Percentiles rank a stretch among this genome's conserved stretches.
Conservation (phyloP, 2,329 filamentous ascomycete species). For the Trichoderma aggressivum region DNA sequence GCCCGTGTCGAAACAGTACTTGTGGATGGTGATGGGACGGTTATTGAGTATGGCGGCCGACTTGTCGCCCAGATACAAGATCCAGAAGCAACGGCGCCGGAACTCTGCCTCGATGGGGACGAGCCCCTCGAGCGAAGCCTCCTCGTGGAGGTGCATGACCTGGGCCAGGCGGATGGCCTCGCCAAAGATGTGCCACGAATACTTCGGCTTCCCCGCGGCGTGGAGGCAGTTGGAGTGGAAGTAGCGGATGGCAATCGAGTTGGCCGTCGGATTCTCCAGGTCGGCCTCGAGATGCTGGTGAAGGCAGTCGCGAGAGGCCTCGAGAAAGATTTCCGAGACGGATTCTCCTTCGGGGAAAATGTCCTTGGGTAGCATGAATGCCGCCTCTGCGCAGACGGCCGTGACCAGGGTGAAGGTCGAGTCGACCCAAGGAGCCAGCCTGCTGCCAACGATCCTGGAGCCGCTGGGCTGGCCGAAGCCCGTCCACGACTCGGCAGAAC, state of each 20-base stretch:
- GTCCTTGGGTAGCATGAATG: conserved; percentile 38
- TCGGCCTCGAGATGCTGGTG: conserved; percentile 40
- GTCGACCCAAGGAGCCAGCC: conserved; percentile 34
- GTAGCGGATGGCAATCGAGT: conserved; percentile 42
- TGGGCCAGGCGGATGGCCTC: conserved; percentile 42
- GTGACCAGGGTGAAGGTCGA: conserved; percentile 41
- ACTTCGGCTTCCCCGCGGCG: conserved; percentile 40
- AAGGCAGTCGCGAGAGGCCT: conserved; percentile 38
- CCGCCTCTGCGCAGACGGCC: conserved; percentile 42
- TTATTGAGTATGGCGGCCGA: conserved; percentile 40
- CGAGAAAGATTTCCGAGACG: conserved; percentile 38
- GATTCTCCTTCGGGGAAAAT: conserved; percentile 39
- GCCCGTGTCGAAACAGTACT: conserved; percentile 39
- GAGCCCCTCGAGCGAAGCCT: conserved; percentile 35
- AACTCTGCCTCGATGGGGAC: conserved; percentile 38
- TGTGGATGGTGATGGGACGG: conserved; percentile 42
- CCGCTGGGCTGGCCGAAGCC: conserved; percentile 10
- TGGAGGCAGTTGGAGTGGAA: conserved; percentile 46
- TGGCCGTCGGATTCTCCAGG: conserved; percentile 40
- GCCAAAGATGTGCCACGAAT: conserved; percentile 45
- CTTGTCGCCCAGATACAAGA: conserved; percentile 40
- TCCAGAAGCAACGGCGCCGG: conserved; percentile 37
- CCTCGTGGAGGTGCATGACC: conserved; percentile 42
- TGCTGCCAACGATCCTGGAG: conserved; percentile 9
- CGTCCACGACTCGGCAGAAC: conserved; percentile 10